Percentiles rank a stretch among this genome's conserved stretches.
Conservation (phyloP, 106 monocot genomes). For the Platanthera guangdongensis region DNA sequence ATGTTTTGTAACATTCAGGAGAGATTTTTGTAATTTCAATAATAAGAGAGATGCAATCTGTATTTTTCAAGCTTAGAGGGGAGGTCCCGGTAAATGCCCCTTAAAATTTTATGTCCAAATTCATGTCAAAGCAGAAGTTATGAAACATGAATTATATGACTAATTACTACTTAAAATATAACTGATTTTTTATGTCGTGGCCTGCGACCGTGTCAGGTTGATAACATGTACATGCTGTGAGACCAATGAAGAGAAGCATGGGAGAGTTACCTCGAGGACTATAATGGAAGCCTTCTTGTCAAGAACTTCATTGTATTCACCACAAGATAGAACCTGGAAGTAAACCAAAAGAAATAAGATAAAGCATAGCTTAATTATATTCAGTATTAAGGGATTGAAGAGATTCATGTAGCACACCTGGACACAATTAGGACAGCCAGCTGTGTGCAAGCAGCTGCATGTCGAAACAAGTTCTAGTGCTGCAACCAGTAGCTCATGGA, state of each 20-base stretch:
- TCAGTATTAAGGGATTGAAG: background rate
- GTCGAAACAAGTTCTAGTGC: conserved; percentile 52
- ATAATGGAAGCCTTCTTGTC: conserved; percentile 68
- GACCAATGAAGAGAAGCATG: background rate
- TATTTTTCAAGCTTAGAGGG: too few relatives aligned
- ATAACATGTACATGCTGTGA: background rate
- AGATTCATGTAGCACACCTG: conserved; percentile 28
- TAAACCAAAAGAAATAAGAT: background rate
- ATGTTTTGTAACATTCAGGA: too few relatives aligned
- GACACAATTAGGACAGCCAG: conserved; percentile 87
- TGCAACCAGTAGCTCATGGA: conserved; percentile 61
- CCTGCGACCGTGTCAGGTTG: too few relatives aligned
- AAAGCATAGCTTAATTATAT: background rate
- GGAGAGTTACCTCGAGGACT: conserved; percentile 47
- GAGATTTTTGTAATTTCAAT: too few relatives aligned
- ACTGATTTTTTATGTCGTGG: too few relatives aligned
- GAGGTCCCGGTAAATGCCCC: too few relatives aligned
- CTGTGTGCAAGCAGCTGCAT: conserved; percentile 41
- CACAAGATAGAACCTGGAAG: conserved; percentile 46
- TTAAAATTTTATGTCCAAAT: too few relatives aligned
- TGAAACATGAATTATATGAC: too few relatives aligned
- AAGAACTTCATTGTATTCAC: conserved; percentile 85
- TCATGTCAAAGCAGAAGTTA: too few relatives aligned
- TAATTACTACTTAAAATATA: too few relatives aligned
- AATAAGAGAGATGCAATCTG: too few relatives aligned